Percentiles rank a stretch among this genome's conserved stretches.
Evolutionary conservation across 345 rosid species (phyloP).

Genomic region (Boechera divaricarpa): DNA sequence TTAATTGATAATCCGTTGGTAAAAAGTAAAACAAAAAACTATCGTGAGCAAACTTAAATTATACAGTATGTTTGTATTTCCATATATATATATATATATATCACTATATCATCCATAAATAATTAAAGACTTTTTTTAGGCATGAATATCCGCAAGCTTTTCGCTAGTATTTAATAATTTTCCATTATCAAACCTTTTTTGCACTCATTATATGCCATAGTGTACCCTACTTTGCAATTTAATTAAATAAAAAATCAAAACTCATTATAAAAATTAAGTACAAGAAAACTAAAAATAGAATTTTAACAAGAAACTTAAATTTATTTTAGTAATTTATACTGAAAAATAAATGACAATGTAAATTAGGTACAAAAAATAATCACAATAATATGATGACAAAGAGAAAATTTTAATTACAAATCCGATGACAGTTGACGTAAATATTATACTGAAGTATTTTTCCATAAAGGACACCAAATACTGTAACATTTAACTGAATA

Average conservation of each 20-base stretch:
- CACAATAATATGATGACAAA: neutral
- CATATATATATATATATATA: neutral
- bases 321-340: neutral
- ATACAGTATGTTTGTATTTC: neutral
- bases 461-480: too few relatives aligned
- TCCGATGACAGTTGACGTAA: too few relatives aligned
- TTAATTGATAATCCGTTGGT: neutral
- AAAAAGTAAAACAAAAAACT: neutral
- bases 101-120: neutral
- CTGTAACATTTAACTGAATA: neutral
- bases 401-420: too few relatives aligned
- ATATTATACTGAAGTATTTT: too few relatives aligned
- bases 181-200: neutral
- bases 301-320: neutral
- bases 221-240: neutral
- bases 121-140: constrained; percentile 15
- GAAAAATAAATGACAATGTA: neutral
- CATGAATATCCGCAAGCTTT: constrained; percentile 28
- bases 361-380: neutral
- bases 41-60: neutral
- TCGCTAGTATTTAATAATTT: neutral
- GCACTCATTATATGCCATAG: constrained; percentile 2
- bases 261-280: neutral
- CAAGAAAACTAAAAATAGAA: neutral
- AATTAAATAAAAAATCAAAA: neutral